Conservation (phyloP, 108 stramenopile species). For the Cyclostephanos tholiformis region DNA sequence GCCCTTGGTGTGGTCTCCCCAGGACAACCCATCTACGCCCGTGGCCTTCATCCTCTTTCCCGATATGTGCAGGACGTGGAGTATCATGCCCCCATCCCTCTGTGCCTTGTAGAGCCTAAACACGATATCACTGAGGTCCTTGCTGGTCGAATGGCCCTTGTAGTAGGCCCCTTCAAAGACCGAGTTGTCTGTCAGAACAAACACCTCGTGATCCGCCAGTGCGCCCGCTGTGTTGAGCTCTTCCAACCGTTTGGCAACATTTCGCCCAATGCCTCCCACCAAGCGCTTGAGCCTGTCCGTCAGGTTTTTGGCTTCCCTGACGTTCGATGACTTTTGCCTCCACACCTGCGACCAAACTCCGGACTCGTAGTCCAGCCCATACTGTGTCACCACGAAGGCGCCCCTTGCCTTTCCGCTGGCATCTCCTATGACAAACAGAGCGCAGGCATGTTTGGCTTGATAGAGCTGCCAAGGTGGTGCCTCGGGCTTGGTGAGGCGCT, state of each 20-base stretch:
- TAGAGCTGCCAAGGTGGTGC: neutral
- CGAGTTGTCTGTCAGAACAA: slow-evolving; percentile 53
- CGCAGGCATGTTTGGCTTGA: neutral
- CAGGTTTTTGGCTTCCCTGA: slow-evolving; percentile 36
- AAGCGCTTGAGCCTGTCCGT: slow-evolving; percentile 18
- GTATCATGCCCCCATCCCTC: neutral
- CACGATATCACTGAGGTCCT: slow-evolving; percentile 34
- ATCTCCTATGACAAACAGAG: slow-evolving; percentile 39
- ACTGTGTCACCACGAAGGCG: neutral
- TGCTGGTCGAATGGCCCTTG: slow-evolving; percentile 42
- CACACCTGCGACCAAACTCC: slow-evolving; percentile 15
- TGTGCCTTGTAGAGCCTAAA: slow-evolving; percentile 16
- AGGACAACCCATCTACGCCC: slow-evolving; percentile 30
- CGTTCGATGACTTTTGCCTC: slow-evolving; percentile 29
- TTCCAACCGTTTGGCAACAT: neutral
- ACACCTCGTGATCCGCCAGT: slow-evolving; percentile 34
- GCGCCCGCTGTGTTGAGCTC: neutral
- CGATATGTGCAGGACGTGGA: slow-evolving; percentile 22
- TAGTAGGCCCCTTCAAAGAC: slow-evolving; percentile 43
- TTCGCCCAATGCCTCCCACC: neutral
- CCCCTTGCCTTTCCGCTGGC: slow-evolving; percentile 44
- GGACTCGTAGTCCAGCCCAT: slow-evolving; percentile 2
- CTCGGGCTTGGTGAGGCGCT: neutral
- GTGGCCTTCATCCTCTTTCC: slow-evolving; percentile 26
- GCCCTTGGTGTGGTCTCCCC: slow-evolving; percentile 34